These are phyloP conservation scores for Cercospora beticola DNA, from an alignment of 2,329 filamentous ascomycete genomes.

Conservation along the genomic window DNA sequence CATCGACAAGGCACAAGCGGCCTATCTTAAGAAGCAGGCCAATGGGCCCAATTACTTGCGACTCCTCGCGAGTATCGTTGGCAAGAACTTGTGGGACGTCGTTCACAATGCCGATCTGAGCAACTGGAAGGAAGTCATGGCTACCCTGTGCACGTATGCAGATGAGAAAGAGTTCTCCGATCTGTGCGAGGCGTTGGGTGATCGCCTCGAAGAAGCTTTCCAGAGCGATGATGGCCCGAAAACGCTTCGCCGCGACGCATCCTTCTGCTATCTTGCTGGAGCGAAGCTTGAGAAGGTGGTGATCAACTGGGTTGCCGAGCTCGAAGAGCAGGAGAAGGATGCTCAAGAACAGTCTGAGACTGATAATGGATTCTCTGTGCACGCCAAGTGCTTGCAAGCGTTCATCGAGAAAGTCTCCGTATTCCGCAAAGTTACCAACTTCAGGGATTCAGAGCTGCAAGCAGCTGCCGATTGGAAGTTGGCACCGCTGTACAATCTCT, in stretches of 20 bases:
- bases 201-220: slow-evolving; percentile 74
- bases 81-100: slow-evolving; percentile 96
- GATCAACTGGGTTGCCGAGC: slow-evolving; percentile 85
- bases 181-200: slow-evolving; percentile 90
- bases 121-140: slow-evolving; percentile 98
- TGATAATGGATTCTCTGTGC: slow-evolving; percentile 86
- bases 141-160: slow-evolving; percentile 91
- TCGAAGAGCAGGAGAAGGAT: slow-evolving; percentile 78
- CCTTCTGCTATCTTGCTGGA: slow-evolving; percentile 93
- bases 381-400: slow-evolving; percentile 81
- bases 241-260: slow-evolving; percentile 74
- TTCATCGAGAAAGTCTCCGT: slow-evolving; percentile 98
- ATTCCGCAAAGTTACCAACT: slow-evolving; percentile 91
- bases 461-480: slow-evolving; percentile 85
- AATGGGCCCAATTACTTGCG: slow-evolving; percentile 88
- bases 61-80: slow-evolving; percentile 84
- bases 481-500: slow-evolving; percentile 83
- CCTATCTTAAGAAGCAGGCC: slow-evolving; percentile 81
- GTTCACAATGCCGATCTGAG: slow-evolving; percentile 91
- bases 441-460: slow-evolving; percentile 72
- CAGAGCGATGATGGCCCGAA: slow-evolving; percentile 52
- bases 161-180: slow-evolving; percentile 88
- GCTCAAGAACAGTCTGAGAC: slow-evolving; percentile 59
- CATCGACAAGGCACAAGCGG: slow-evolving; percentile 87
- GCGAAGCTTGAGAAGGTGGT: slow-evolving; percentile 98